Conservation (phyloP, 805 yeast species). For the Starmerella bombicola region DNA sequence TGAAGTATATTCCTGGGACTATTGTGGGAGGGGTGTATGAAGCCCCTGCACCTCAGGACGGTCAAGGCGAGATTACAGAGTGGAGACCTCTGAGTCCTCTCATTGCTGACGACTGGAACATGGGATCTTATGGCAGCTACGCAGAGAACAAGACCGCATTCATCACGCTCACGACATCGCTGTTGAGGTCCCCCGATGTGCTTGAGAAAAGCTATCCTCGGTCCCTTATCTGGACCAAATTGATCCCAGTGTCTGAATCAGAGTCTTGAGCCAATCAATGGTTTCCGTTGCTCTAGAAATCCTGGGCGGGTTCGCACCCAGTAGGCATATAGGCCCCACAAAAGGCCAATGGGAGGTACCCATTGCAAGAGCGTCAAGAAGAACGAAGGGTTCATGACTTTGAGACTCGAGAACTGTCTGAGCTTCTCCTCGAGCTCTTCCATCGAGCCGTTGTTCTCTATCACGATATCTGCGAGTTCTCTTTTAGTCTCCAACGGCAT, state of each 20-base stretch:
- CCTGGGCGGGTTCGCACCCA: conserved; percentile 4
- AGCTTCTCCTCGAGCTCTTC: conserved; percentile 36
- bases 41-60: neutral
- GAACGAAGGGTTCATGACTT: conserved; percentile 31
- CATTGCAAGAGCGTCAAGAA: conserved; percentile 25
- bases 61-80: neutral
- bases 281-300: neutral
- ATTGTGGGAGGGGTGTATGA: conserved; percentile 10
- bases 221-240: conserved; percentile 1
- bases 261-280: neutral
- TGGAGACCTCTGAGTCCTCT: conserved; percentile 9
- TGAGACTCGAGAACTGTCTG: conserved; percentile 29
- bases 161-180: conserved; percentile 2
- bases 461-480: conserved; percentile 45
- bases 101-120: conserved; percentile 10
- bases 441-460: conserved; percentile 47
- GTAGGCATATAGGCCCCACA: conserved; percentile 15
- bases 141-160: neutral
- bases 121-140: neutral
- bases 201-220: conserved; percentile 10
- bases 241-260: conserved; percentile 1
- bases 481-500: conserved; percentile 51
- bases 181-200: conserved; percentile 16
- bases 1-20: conserved; percentile 10
- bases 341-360: conserved; percentile 29